A percentile compares a stretch with the other conserved stretches of the same genome.
These are phyloP conservation scores for Hypoxylon cercidicola DNA, from an alignment of 495 filamentous ascomycete species.

Conservation along the genomic window DNA sequence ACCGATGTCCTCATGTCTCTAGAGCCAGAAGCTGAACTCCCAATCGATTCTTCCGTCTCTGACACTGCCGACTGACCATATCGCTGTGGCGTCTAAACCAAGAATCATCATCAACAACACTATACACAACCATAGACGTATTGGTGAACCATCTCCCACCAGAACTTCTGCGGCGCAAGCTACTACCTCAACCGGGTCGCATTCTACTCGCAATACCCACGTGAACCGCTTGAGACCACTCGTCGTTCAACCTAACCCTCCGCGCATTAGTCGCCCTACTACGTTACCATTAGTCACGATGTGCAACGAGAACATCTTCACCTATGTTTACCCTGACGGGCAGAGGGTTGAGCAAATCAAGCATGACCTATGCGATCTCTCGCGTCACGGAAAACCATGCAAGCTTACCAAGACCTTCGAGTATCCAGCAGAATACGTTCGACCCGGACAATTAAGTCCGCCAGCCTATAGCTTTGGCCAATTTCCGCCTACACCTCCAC, in stretches of 20 bases:
- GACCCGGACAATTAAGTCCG: constrained; percentile 36
- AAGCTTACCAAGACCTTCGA: constrained; percentile 36
- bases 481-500: constrained; percentile 48
- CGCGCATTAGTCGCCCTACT: constrained; percentile 37
- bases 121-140: constrained; percentile 39
- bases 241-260: constrained; percentile 41
- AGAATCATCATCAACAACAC: constrained; percentile 48
- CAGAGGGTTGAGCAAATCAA: constrained; percentile 33
- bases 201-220: constrained; percentile 23
- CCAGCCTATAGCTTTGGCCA: constrained; percentile 40
- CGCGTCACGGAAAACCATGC: constrained; percentile 34
- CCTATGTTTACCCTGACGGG: constrained; percentile 42
- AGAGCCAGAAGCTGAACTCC: constrained; percentile 46
- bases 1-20: constrained; percentile 58
- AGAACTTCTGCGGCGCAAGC: constrained; percentile 23
- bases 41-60: constrained; percentile 50
- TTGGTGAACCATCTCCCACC: constrained; percentile 29
- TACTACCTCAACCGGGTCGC: constrained; percentile 23
- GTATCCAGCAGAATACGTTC: constrained; percentile 27
- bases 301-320: constrained; percentile 54
- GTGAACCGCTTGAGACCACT: constrained; percentile 28
- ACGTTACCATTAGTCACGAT: constrained; percentile 50
- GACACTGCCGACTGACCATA: constrained; percentile 56
- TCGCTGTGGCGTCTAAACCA: constrained; percentile 35
- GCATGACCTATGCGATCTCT: constrained; percentile 33